Conservation (phyloP, 192 early-diverging fungal species). For the Chytriomyces hyalinus region DNA sequence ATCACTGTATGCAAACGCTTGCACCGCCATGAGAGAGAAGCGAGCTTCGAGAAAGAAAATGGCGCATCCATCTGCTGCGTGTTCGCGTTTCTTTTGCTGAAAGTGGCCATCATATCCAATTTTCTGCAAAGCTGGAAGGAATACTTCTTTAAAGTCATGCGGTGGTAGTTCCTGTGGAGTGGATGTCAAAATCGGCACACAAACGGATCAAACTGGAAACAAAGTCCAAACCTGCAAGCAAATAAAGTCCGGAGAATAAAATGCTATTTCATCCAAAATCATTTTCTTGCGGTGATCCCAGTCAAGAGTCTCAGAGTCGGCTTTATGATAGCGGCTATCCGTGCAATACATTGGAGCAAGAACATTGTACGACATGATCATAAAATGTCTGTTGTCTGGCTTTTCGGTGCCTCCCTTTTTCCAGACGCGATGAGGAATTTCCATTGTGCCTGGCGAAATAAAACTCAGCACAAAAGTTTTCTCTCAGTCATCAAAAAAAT, state of each 20-base stretch:
- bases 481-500: no score
- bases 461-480: no score
- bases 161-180: slow-evolving; percentile 47
- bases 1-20: slow-evolving; percentile 51
- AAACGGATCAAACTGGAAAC: background rate
- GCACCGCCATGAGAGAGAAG: slow-evolving; percentile 40
- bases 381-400: slow-evolving; percentile 44
- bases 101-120: slow-evolving; percentile 56
- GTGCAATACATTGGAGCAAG: slow-evolving; percentile 53
- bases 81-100: slow-evolving; percentile 50
- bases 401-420: slow-evolving; percentile 43
- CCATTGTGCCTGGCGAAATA: slow-evolving; percentile 30
- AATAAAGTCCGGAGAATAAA: slow-evolving; percentile 49
- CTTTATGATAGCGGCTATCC: slow-evolving; percentile 35
- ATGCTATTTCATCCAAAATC: slow-evolving; percentile 52
- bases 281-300: slow-evolving; percentile 46
- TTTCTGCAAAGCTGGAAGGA: slow-evolving; percentile 48
- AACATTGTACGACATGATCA: slow-evolving; percentile 56
- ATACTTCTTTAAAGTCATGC: slow-evolving; percentile 47
- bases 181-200: background rate
- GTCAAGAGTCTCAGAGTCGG: slow-evolving; percentile 30
- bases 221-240: slow-evolving; percentile 48
- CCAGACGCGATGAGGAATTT: slow-evolving; percentile 48
- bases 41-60: slow-evolving; percentile 48
- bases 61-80: slow-evolving; percentile 55